Evolutionary conservation across 2,329 filamentous ascomycete species (phyloP).

Genomic region (Penicillium aurantiogriseum): DNA sequence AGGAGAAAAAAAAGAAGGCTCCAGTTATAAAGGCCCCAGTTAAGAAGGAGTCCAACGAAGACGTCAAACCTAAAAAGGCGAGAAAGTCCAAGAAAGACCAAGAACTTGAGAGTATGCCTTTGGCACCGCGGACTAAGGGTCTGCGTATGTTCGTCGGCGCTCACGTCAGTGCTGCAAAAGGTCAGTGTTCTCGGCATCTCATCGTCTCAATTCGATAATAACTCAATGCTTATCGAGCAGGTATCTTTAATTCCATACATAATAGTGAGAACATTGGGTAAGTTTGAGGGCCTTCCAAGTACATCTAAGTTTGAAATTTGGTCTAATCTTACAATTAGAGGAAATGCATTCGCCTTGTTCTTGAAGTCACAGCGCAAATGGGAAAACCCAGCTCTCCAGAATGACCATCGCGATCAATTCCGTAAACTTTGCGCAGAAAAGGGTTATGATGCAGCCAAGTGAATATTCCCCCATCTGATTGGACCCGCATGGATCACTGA

Average conservation of each 20-base stretch:
- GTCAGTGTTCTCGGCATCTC: constrained; percentile 45
- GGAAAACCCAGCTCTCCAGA: constrained; percentile 73
- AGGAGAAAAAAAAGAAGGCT: constrained; percentile 15
- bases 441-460: constrained; percentile 66
- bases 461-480: not conserved
- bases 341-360: constrained; percentile 91
- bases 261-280: constrained; percentile 74
- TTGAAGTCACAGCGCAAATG: constrained; percentile 96
- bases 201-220: constrained; percentile 7
- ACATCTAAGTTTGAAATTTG: not conserved
- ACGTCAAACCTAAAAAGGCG: constrained; percentile 45
- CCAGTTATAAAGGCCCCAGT: constrained; percentile 14
- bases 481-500: constrained; percentile 6
- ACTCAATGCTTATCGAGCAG: constrained; percentile 44
- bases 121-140: constrained; percentile 67
- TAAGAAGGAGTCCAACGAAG: constrained; percentile 17
- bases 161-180: constrained; percentile 86
- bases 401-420: constrained; percentile 69
- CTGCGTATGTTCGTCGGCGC: constrained; percentile 85
- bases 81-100: constrained; percentile 58
- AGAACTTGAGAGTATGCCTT: constrained; percentile 57
- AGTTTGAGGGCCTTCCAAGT: constrained; percentile 8
- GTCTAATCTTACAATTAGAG: constrained; percentile 48
- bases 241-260: constrained; percentile 81
- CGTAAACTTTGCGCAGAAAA: constrained; percentile 65